Evolutionary conservation across 2,329 filamentous ascomycete species (phyloP).

Genomic region (Hypoxylon sp.): DNA sequence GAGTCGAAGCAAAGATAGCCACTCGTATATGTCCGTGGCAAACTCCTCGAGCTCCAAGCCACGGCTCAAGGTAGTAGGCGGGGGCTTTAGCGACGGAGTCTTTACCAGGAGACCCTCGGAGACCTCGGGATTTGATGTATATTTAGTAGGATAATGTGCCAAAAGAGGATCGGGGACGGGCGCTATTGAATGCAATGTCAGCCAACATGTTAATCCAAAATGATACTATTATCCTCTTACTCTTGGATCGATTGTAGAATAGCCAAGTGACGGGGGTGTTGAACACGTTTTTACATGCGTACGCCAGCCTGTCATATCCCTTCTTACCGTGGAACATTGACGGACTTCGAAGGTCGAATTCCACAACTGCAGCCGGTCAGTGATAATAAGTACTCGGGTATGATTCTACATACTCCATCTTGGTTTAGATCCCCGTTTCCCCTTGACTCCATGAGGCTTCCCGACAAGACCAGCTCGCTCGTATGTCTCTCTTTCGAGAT

Average conservation of each 20-base stretch:
- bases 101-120: slow-evolving; percentile 44
- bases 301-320: slow-evolving; percentile 80
- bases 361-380: slow-evolving; percentile 68
- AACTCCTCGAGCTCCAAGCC: slow-evolving; percentile 70
- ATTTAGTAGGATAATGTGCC: slow-evolving; percentile 57
- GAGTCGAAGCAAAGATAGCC: slow-evolving; percentile 75
- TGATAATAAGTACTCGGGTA: not conserved
- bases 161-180: slow-evolving; percentile 63
- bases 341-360: slow-evolving; percentile 77
- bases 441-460: slow-evolving; percentile 70
- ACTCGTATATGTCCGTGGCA: slow-evolving; percentile 76
- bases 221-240: slow-evolving; percentile 52
- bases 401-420: slow-evolving; percentile 73
- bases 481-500: slow-evolving; percentile 83
- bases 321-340: slow-evolving; percentile 88
- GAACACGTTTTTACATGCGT: slow-evolving; percentile 83
- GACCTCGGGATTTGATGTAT: slow-evolving; percentile 54
- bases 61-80: slow-evolving; percentile 49
- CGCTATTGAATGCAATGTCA: slow-evolving; percentile 51
- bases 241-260: slow-evolving; percentile 72
- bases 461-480: slow-evolving; percentile 86
- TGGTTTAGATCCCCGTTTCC: slow-evolving; percentile 70
- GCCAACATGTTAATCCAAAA: slow-evolving; percentile 16
- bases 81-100: slow-evolving; percentile 52
- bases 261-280: slow-evolving; percentile 78